Percentiles rank a stretch among this genome's conserved stretches.
phyloP scores from a whole-genome alignment of 2,329 filamentous ascomycete genomes.

The Nakataea oryzae region DNA sequence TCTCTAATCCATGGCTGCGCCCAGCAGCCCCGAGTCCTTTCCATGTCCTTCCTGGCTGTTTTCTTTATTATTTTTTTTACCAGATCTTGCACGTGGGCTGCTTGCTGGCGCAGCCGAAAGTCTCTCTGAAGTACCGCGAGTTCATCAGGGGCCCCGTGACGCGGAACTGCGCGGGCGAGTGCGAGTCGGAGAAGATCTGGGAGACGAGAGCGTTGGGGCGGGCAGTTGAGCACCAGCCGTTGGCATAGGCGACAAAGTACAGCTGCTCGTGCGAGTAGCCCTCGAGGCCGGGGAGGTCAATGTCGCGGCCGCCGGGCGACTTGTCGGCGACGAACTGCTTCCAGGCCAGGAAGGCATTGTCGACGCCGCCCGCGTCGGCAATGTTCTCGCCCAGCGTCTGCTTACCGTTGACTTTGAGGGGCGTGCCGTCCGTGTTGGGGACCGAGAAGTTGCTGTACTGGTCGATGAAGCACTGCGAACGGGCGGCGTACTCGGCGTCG shows the following conservation, averaged over 20 bases:
- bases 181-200: conserved; percentile 51
- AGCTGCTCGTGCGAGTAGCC: conserved; percentile 55
- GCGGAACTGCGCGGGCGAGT: conserved; percentile 53
- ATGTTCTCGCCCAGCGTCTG: conserved; percentile 58
- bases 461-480: conserved; percentile 50
- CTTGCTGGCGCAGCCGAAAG: conserved; percentile 54
- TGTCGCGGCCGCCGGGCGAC: conserved; percentile 26
- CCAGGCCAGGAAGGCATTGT: conserved; percentile 51
- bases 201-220: conserved; percentile 46
- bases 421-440: conserved; percentile 38
- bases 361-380: conserved; percentile 53
- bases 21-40: no score
- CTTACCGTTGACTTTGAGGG: conserved; percentile 48
- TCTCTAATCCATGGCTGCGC: no score
- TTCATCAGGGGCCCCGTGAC: conserved; percentile 56
- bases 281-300: conserved; percentile 48
- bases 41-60: no score
- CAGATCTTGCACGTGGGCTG: conserved; percentile 61
- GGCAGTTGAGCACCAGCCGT: conserved; percentile 57
- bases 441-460: conserved; percentile 51
- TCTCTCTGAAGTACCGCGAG: conserved; percentile 55
- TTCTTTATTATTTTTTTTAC: no score
- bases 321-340: conserved; percentile 18
- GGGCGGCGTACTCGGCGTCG: conserved; percentile 42
- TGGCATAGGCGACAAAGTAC: conserved; percentile 57